phyloP scores from a whole-genome alignment of 768 basidiomycete genomes.

The Boletales sp. region DNA sequence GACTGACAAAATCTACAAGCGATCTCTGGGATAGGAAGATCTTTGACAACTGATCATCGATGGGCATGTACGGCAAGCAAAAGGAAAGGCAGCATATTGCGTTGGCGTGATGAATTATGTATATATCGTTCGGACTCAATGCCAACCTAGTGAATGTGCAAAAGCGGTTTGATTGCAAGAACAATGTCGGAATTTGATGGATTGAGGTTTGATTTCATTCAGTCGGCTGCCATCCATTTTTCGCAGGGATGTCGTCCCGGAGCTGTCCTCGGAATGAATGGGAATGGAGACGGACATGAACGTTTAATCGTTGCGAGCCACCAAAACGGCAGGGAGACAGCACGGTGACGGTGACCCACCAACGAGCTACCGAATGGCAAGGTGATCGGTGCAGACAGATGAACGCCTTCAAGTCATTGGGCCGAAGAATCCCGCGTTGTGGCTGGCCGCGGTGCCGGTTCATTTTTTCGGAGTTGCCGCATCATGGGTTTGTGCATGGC shows the following conservation, averaged over 20 bases:
- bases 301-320: too few relatives aligned
- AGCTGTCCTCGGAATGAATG: neutral
- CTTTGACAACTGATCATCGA: neutral
- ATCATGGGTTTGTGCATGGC: too few relatives aligned
- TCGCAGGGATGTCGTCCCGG: neutral
- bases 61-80: neutral
- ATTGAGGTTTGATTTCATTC: slow-evolving; percentile 4
- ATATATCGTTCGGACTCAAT: neutral
- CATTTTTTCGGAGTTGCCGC: neutral
- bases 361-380: too few relatives aligned
- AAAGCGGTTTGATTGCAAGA: slow-evolving; percentile 8
- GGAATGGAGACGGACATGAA: too few relatives aligned
- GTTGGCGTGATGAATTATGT: slow-evolving; percentile 2
- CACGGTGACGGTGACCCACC: neutral
- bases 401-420: too few relatives aligned
- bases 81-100: neutral
- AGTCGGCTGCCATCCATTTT: neutral
- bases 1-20: neutral
- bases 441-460: slow-evolving; percentile 8
- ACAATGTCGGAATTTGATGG: neutral
- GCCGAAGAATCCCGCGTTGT: neutral
- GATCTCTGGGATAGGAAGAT: neutral
- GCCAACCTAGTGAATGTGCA: neutral
- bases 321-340: too few relatives aligned
- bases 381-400: too few relatives aligned